Base-by-base conservation (phyloP, 192 early-diverging fungal species). In the Coemansia guatemalensis region DNA sequence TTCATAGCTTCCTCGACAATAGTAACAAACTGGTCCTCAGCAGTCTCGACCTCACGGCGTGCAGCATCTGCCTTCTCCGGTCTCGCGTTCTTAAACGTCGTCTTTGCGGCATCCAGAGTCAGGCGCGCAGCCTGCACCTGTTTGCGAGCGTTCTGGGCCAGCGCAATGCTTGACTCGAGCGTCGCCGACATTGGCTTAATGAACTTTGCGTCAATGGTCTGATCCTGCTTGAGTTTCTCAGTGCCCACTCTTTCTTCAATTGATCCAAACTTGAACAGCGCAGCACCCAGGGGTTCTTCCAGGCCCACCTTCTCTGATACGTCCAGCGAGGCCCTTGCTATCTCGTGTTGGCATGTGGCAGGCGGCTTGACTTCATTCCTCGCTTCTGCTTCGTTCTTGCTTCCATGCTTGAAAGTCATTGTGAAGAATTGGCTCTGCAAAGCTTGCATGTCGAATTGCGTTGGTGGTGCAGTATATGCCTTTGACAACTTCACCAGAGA, bases 21-120 rank as follows among this genome's bases (percentile, higher is more conserved):
- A 14, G 89, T 91, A 7, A 98, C 94, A 87, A 97, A 98, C 56
- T 90, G 87, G 83, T 98, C 97, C 75, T 99, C 95, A 18, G 93
- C 89, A 35, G 88, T 81, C 69, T 95, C 92, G n/a, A 96, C 91
- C 57, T 97, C 94, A 5, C 85, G 67, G 24, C 93, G 85, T 23
- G 85, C 85, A 30, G 81, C 88, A 39, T 96, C 95, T 8, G 85
- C 87, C 26, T 76, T 73, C 30, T 90, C 88, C 9, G 93, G 87
- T 25, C 73, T 73, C 1, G 90, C 89, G 20, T 85, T 81, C 75
- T 92, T 88, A 57, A 95, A 86, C 23, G 85, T 79, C 5, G 86
- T 79, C 73, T 96, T 94, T 62, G 87, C 88, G 5, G 93, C 87
- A 76, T 99, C 97, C 73, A 98, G 85, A 0, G 87, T 82, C 32